These are phyloP conservation scores for Phytophthora hibernalis DNA, from an alignment of 352 stramenopile species.

Conservation along the genomic window DNA sequence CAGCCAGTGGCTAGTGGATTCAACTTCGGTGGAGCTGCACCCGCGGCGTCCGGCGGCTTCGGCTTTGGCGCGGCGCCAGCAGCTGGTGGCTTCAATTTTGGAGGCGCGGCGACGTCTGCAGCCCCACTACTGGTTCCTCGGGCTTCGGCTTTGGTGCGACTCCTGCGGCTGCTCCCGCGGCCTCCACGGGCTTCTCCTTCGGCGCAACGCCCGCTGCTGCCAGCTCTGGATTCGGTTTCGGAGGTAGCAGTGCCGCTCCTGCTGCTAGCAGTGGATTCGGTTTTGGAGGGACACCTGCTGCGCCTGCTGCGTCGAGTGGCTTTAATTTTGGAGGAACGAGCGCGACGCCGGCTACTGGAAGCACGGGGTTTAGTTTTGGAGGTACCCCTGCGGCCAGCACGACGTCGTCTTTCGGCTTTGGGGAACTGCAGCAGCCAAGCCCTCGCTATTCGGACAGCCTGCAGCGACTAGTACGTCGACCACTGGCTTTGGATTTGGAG, in stretches of 20 bases:
- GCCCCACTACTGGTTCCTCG: slow-evolving; percentile 29
- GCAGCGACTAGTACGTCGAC: slow-evolving; percentile 31
- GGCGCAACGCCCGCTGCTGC: slow-evolving; percentile 39
- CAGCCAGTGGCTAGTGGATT: slow-evolving; percentile 48
- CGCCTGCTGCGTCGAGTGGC: slow-evolving; percentile 23
- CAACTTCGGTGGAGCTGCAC: slow-evolving; percentile 40
- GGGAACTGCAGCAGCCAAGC: slow-evolving; percentile 44
- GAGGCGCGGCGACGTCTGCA: slow-evolving; percentile 22
- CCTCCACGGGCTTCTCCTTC: slow-evolving; percentile 62
- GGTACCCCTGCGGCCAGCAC: slow-evolving; percentile 31
- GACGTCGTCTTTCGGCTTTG: slow-evolving; percentile 46
- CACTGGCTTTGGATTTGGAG: slow-evolving; percentile 47
- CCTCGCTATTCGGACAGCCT: slow-evolving; percentile 57
- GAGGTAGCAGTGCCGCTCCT: slow-evolving; percentile 33
- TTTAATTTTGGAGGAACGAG: slow-evolving; percentile 42
- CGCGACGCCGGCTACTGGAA: slow-evolving; percentile 23
- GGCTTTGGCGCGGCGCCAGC: slow-evolving; percentile 36
- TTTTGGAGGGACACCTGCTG: slow-evolving; percentile 23
- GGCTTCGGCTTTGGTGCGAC: slow-evolving; percentile 48
- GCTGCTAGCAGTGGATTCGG: slow-evolving; percentile 35
- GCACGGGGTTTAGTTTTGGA: slow-evolving; percentile 53
- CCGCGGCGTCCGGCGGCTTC: slow-evolving; percentile 46
- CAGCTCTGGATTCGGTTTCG: slow-evolving; percentile 50
- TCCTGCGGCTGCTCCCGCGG: slow-evolving; percentile 24
- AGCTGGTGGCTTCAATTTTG: slow-evolving; percentile 41